A percentile compares a stretch with the other conserved stretches of the same genome.
Evolutionary conservation across 768 basidiomycete genomes (phyloP).

Genomic region (Boletus rex-veris): DNA sequence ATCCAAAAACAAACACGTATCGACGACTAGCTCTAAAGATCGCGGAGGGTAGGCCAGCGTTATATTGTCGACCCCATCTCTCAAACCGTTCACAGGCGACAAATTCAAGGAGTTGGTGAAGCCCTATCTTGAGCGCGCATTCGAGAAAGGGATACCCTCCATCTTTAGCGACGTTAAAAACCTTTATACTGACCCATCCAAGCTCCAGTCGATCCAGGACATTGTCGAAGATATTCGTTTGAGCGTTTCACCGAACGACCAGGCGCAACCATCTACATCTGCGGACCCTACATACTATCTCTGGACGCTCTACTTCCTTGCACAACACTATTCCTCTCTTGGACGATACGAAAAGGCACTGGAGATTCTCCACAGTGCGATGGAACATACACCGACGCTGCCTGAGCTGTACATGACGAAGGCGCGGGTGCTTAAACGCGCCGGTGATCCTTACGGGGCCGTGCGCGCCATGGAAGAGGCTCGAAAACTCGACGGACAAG

Average conservation of each 20-base stretch:
- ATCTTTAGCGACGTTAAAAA: conserved; percentile 90
- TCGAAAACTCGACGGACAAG: conserved; percentile 83
- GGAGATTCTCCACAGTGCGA: conserved; percentile 57
- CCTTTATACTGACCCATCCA: conserved; percentile 64
- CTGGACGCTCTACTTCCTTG: conserved; percentile 94
- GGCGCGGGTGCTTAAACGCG: conserved; percentile 81
- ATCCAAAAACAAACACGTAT: conserved; percentile 70
- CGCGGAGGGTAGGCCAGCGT: conserved; percentile 42
- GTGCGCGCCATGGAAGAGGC: conserved; percentile 78
- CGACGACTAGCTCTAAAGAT: conserved; percentile 70
- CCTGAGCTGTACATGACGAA: conserved; percentile 84
- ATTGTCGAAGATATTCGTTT: conserved; percentile 53
- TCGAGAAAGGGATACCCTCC: conserved; percentile 87
- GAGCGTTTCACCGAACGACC: conserved; percentile 35
- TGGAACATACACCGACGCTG: conserved; percentile 87
- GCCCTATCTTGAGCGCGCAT: conserved; percentile 63
- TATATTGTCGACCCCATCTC: background rate
- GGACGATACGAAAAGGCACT: conserved; percentile 48
- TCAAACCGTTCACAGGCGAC: conserved; percentile 41
- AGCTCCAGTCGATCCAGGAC: conserved; percentile 66
- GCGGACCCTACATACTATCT: conserved; percentile 75
- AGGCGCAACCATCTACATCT: conserved; percentile 21
- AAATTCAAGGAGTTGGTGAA: conserved; percentile 62
- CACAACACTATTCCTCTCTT: conserved; percentile 79
- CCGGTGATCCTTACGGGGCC: conserved; percentile 76